Base-by-base conservation (phyloP, 768 basidiomycete species). In the Amanita molliuscula region DNA sequence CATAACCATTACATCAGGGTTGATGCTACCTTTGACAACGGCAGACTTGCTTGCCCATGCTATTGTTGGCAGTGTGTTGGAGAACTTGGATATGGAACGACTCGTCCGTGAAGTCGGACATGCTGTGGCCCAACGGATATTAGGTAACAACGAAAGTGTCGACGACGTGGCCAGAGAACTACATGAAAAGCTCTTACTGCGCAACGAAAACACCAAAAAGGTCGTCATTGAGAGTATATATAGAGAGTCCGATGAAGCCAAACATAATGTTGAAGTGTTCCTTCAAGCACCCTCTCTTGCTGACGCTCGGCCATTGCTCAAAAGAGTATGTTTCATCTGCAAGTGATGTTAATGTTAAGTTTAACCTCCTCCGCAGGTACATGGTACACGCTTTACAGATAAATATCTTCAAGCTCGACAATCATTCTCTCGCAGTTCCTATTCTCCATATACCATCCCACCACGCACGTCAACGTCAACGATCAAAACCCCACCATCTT, bases 11-110 rank as follows among this genome's bases (percentile, higher is more conserved):
- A 95, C 94, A 4, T 95, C 92, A 13, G 95, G 94, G 11, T 76
- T 94, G 47, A 96, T 97, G 91, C 77, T 98, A 6, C 95, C 95
- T 2, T 75, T 98, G 44, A 94, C 93, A 10, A 97, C 93, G 18
- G 95, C 95, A 43, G 88, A 93, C 65, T 77, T 96, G 33, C 81
- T 98, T 43, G 81, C 94, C 15, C 91, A 95, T 61, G 95, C 95
- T 26, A 98, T 98, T 52, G 92, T 94, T 50, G 95, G 93, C 29
- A 90, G 89, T 63, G 94, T 97, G 37, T 75, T 98, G 25, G 95
- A 98, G 70, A 96, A 97, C 60, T 81, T 97, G 53, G 95, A 98
- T 65, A 95, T 98, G 95, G 95, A 98, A 60, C 80, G 92, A 26
- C 76, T 98, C 34, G 91, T 98, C 50, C 81, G 82, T 33, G 95